Evolutionary conservation across 257 asterid species (phyloP).

Genomic region (Thymus quinquecostatus): DNA sequence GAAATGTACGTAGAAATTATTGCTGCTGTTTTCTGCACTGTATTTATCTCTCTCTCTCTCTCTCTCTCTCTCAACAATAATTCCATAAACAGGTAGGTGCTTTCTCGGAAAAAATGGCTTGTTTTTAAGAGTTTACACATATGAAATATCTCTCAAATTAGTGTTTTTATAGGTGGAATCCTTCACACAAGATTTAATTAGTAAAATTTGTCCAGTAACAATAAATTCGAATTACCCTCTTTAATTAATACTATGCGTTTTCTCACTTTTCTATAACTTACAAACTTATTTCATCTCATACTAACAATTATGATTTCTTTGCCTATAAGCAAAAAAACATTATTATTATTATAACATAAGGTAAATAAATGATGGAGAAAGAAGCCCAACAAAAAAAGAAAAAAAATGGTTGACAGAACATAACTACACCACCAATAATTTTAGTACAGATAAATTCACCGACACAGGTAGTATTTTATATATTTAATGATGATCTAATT

Average conservation of each 20-base stretch:
- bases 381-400: not conserved
- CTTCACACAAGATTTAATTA: not conserved
- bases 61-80: not conserved
- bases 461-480: conserved; percentile 2
- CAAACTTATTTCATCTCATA: not conserved
- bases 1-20: conserved; percentile 8
- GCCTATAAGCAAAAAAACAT: not conserved
- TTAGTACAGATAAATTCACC: conserved; percentile 16
- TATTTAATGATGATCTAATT: conserved; percentile 15
- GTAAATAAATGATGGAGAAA: not conserved
- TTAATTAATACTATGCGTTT: not conserved
- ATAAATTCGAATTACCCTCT: not conserved
- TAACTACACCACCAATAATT: not conserved
- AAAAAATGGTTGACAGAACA: not conserved
- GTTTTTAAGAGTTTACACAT: no score
- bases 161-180: not conserved
- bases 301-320: not conserved
- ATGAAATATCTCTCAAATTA: not conserved
- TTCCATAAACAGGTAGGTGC: not conserved
- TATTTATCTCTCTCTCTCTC: conserved; percentile 4
- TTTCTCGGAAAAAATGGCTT: not conserved
- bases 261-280: not conserved
- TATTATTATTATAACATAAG: not conserved
- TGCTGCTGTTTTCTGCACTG: not conserved
- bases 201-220: not conserved